These are phyloP conservation scores for Takashimella tepidaria DNA, from an alignment of 1,284 basidiomycete species.

Conservation along the genomic window DNA sequence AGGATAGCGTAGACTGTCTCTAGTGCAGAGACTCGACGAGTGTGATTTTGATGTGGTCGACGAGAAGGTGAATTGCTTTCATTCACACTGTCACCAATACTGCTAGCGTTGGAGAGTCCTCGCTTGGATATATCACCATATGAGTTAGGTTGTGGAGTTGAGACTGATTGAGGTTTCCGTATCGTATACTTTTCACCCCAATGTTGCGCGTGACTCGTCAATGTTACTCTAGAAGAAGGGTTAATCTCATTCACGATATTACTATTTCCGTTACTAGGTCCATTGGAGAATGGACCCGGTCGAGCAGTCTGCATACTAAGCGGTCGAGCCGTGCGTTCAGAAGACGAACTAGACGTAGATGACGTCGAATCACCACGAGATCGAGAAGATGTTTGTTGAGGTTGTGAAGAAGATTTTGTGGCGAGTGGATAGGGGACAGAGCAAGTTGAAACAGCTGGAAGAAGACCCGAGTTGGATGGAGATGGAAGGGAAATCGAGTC, in stretches of 20 bases:
- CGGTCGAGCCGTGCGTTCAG: slow-evolving; percentile 7
- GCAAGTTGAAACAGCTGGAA: slow-evolving; percentile 7
- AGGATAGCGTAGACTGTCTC: background rate
- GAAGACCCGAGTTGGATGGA: slow-evolving; percentile 21
- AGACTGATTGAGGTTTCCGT: slow-evolving; percentile 1
- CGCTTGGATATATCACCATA: background rate
- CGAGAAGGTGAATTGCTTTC: background rate
- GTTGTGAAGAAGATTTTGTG: background rate
- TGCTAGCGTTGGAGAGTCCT: background rate
- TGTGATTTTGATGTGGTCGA: background rate
- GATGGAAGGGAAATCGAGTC: slow-evolving; percentile 21
- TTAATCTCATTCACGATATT: slow-evolving; percentile 8
- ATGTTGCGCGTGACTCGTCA: slow-evolving; percentile 11
- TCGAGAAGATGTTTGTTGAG: slow-evolving; percentile 2
- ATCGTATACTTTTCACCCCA: slow-evolving; percentile 5
- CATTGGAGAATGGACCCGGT: background rate
- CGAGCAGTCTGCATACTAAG: background rate
- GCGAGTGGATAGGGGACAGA: background rate
- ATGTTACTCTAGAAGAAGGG: slow-evolving; percentile 3
- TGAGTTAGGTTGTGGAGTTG: background rate
- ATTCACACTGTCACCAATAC: no score
- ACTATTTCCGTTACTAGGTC: no score
- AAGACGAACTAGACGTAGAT: slow-evolving; percentile 12
- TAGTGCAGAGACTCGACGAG: background rate
- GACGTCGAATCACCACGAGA: slow-evolving; percentile 1